Evolutionary conservation across 257 asterid species (phyloP), one percentile per base, ranked within the genome.

Genomic region (Mitragyna speciosa): DNA sequence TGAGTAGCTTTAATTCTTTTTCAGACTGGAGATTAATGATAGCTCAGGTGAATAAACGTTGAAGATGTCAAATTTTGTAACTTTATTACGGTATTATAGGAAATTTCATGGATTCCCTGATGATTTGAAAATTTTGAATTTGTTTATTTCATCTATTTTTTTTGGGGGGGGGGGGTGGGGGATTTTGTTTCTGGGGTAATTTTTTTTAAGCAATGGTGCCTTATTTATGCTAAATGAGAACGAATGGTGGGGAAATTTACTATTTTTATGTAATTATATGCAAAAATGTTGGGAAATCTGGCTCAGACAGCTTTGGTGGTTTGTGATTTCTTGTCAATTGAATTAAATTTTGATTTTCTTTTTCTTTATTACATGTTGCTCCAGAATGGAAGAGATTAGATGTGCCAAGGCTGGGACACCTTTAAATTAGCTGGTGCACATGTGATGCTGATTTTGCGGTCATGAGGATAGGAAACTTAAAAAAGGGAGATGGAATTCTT

Each of bases 21-120:
- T 12, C 73, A 79, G 80, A 75, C 76, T 74, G 75, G 56, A 66
- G 45, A 45, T 70, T 76, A 79, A 79, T 79, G 82, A 56, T 80
- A 75, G 71, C 72, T 72, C 69, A 84, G 93, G 91, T 88, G 76
- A 86, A 88, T 79, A 78, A 78, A 77, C 83, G 70, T 81, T 33
- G 70, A 77, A 75, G 73, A 76, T 70, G 78, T 81, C 70, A 39
- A 78, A 70, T 75, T 63, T 43, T 72, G 82, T 31, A 39, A 22
- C 28, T 52, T 65, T 61, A 15, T 54, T 79, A 41, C 26, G 33
- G 31, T 54, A 31, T 76, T 71, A 24, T 76, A 8, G 7, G n/a
- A 31, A 28, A 1, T 69, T 72, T 22, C 48, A 45, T 59, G 70
- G 16, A 28, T 70, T 76, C 14, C 45, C 70, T 70, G 28, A 36